Conservation (phyloP, 2,329 filamentous ascomycete species). For the Alternaria sp. region DNA sequence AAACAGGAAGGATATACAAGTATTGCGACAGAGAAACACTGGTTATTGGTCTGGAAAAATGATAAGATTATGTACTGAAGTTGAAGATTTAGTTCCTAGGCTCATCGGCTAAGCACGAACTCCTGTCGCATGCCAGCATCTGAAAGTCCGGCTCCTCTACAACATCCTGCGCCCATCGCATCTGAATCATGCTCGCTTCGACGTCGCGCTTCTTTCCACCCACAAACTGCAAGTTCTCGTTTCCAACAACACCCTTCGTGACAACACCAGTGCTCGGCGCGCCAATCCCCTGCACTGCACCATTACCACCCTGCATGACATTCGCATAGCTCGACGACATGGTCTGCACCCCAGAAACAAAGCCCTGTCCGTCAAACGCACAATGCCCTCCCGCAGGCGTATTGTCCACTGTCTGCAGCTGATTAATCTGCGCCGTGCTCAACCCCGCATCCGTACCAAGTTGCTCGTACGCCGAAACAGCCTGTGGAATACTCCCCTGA, state of each 20-base stretch:
- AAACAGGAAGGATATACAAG: background rate
- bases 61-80: constrained; percentile 15
- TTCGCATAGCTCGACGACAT: constrained; percentile 63
- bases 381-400: constrained; percentile 66
- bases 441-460: constrained; percentile 58
- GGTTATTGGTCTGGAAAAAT: background rate
- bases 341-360: constrained; percentile 66
- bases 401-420: constrained; percentile 66
- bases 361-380: constrained; percentile 64
- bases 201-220: constrained; percentile 38
- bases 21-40: background rate
- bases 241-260: constrained; percentile 59
- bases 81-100: constrained; percentile 2
- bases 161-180: constrained; percentile 41
- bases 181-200: constrained; percentile 36
- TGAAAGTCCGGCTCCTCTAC: constrained; percentile 33
- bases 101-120: constrained; percentile 30
- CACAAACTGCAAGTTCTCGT: constrained; percentile 57
- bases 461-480: constrained; percentile 62
- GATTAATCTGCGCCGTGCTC: constrained; percentile 56
- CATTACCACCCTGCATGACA: constrained; percentile 63
- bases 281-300: constrained; percentile 59
- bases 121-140: constrained; percentile 36
- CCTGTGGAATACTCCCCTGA: constrained; percentile 61
- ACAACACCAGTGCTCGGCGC: constrained; percentile 56